These are phyloP conservation scores for Aspergillus cejpii DNA, from an alignment of 2,329 filamentous ascomycete genomes.

Conservation along the genomic window DNA sequence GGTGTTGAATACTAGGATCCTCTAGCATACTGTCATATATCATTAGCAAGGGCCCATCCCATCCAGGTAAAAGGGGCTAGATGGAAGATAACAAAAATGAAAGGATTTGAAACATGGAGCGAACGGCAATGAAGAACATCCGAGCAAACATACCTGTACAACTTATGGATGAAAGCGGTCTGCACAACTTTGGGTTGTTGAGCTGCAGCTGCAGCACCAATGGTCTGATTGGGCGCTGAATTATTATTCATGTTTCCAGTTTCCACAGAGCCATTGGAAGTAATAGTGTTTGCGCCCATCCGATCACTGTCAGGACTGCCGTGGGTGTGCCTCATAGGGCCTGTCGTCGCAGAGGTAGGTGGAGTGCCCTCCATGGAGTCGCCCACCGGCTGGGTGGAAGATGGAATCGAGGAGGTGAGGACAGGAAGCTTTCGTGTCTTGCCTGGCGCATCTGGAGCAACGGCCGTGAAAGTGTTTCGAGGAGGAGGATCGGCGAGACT, in stretches of 20 bases:
- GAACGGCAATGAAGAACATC: constrained; percentile 1
- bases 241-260: constrained; percentile 24
- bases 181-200: constrained; percentile 97
- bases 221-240: constrained; percentile 26
- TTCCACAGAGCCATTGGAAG: constrained; percentile 31
- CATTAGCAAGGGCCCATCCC: constrained; percentile 14
- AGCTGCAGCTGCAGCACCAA: constrained; percentile 49
- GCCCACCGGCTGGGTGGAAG: constrained; percentile 38
- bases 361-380: constrained; percentile 54
- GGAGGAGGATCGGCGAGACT: constrained; percentile 37
- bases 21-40: constrained; percentile 76
- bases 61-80: background rate
- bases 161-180: constrained; percentile 97
- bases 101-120: background rate
- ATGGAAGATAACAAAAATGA: background rate
- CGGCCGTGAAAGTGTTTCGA: constrained; percentile 42
- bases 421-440: constrained; percentile 49
- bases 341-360: constrained; percentile 41
- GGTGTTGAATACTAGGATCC: constrained; percentile 82
- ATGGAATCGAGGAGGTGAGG: constrained; percentile 43
- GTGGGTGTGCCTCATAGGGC: constrained; percentile 41
- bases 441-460: constrained; percentile 35
- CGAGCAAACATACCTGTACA: constrained; percentile 72
- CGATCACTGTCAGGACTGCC: constrained; percentile 47
- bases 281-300: constrained; percentile 26